These are phyloP conservation scores for Fragaria vesca DNA, from an alignment of 306 rosid genomes.

Conservation along the genomic window DNA sequence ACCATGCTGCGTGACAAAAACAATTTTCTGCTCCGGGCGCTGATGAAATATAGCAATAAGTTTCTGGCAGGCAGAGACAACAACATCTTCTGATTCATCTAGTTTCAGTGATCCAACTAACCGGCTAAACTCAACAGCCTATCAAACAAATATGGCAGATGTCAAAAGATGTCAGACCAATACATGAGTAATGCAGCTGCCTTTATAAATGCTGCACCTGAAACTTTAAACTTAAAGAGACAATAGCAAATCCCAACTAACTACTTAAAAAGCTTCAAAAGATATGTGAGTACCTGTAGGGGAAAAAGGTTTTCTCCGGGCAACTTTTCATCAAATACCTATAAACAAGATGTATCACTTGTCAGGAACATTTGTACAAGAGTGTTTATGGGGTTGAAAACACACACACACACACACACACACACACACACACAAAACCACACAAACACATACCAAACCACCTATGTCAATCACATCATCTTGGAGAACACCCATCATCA, in stretches of 20 bases:
- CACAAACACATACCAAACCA: slow-evolving; percentile 68
- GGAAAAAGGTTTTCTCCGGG: slow-evolving; percentile 91
- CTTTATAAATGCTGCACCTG: background rate
- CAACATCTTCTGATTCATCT: slow-evolving; percentile 85
- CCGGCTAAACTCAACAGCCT: slow-evolving; percentile 98
- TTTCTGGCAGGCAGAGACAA: slow-evolving; percentile 87
- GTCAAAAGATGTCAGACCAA: slow-evolving; percentile 12
- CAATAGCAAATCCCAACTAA: background rate
- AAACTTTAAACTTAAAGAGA: background rate
- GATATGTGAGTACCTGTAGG: slow-evolving; percentile 60
- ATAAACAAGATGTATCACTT: slow-evolving; percentile 17
- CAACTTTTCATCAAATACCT: slow-evolving; percentile 92
- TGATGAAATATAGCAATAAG: slow-evolving; percentile 76
- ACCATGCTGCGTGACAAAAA: slow-evolving; percentile 90
- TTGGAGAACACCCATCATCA: slow-evolving; percentile 83
- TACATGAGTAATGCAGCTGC: background rate
- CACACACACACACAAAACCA: too few relatives aligned
- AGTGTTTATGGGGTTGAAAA: background rate
- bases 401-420: background rate
- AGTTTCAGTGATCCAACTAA: slow-evolving; percentile 76
- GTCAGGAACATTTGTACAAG: background rate
- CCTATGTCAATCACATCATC: slow-evolving; percentile 90
- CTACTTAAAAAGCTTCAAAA: background rate
- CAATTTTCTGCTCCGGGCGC: slow-evolving; percentile 92
- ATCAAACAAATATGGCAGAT: slow-evolving; percentile 27